Evolutionary conservation across 768 basidiomycete genomes (phyloP).

Genomic region (Pholiota conissans): DNA sequence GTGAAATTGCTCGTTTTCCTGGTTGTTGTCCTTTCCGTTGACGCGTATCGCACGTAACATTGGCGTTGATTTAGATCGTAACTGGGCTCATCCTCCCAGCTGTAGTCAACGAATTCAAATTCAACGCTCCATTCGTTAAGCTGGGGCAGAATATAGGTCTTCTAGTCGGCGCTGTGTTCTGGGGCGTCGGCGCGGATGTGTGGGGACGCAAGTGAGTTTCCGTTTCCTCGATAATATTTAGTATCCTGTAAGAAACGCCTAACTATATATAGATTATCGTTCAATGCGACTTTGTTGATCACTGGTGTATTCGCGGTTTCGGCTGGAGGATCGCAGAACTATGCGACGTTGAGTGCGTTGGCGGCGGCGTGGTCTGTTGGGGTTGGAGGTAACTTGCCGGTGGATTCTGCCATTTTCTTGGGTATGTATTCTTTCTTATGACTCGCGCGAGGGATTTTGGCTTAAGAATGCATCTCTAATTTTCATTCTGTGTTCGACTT

Average conservation of each 20-base stretch:
- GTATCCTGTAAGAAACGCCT: no score
- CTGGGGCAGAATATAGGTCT: slow-evolving; percentile 74
- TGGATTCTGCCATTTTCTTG: slow-evolving; percentile 76
- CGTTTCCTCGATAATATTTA: background rate
- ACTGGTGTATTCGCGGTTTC: slow-evolving; percentile 63
- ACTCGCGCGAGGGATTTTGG: background rate
- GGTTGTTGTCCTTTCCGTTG: background rate
- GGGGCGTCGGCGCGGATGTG: slow-evolving; percentile 67
- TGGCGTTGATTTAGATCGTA: slow-evolving; percentile 18
- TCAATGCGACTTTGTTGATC: slow-evolving; percentile 70
- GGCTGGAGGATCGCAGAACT: slow-evolving; percentile 60
- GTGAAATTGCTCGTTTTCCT: slow-evolving; percentile 8
- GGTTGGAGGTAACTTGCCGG: slow-evolving; percentile 68
- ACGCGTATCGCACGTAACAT: background rate
- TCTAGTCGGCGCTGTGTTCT: slow-evolving; percentile 66
- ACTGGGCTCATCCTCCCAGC: slow-evolving; percentile 55
- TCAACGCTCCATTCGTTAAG: slow-evolving; percentile 60
- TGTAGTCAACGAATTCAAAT: slow-evolving; percentile 64
- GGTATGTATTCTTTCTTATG: slow-evolving; percentile 34
- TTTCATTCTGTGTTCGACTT: background rate
- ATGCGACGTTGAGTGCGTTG: slow-evolving; percentile 46
- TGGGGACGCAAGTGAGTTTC: slow-evolving; percentile 62
- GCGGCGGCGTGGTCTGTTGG: slow-evolving; percentile 63
- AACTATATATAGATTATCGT: slow-evolving; percentile 47
- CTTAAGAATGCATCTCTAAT: no score